Evolutionary conservation across 2,329 filamentous ascomycete species (phyloP), one percentile per base, ranked within the genome.

Genomic region (Trichoderma sp.): DNA sequence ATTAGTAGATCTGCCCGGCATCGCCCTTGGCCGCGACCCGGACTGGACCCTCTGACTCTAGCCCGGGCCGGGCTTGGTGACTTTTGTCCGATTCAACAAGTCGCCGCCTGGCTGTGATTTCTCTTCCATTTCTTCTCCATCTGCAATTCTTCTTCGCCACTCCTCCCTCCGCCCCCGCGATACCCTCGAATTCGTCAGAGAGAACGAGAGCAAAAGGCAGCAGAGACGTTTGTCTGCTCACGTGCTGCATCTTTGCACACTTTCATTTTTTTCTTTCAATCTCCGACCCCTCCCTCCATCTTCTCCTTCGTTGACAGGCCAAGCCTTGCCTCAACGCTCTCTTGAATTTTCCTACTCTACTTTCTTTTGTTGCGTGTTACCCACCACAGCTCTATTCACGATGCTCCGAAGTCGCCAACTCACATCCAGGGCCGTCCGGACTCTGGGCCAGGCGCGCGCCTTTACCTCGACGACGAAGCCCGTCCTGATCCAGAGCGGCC

Each of bases 341-440:
- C 34, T 39, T 39, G 12, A 14, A 39, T 14, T 5, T 5, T 58
- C 43, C 43, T 26, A n/a, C 30, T 26, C 44, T 9, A 47, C 54
- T 24, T 58, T 52, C 34, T 3, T 43, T 34, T 52, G 15, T 28
- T 39, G 26, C 50, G 9, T 7, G 57, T 21, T 54, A 62, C 44
- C 56, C 41, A 55, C 58, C 24, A 56, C 44, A 52, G 58, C 63
- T 56, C 61, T 54, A n/a, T 64, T 67, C 73, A 74, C 71, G 69
- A 85, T 85, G 82, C 80, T 84, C 71, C 82, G 81, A 71, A 78
- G 74, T 70, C 78, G 81, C 72, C 79, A 80, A 71, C 78, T 81
- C 67, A 59, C 56, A n/a, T 73, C 75, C 71, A 78, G 76, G 75
- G 82, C 82, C 78, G 69, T 82, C 68, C 79, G 75, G 76, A 78